phyloP scores from a whole-genome alignment of 768 basidiomycete genomes.

The Lactifluus volemus region DNA sequence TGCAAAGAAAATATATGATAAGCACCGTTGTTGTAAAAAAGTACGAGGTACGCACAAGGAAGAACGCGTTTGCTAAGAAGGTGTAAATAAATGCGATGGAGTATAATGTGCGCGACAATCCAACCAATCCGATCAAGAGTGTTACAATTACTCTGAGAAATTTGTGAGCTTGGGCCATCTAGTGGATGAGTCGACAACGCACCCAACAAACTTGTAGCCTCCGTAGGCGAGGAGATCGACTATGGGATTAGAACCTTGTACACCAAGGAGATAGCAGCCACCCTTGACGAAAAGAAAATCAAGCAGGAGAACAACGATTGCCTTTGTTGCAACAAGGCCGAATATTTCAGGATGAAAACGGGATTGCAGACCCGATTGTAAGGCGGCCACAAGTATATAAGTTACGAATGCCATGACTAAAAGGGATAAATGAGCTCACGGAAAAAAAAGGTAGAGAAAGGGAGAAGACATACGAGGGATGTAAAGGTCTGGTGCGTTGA shows the following conservation, averaged over 20 bases:
- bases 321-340: conserved; percentile 77
- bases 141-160: conserved; percentile 71
- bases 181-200: conserved; percentile 22
- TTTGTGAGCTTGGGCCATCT: background rate
- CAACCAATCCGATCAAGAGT: conserved; percentile 62
- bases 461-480: conserved; percentile 61
- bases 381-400: conserved; percentile 83
- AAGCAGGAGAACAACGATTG: conserved; percentile 73
- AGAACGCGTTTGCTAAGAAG: conserved; percentile 87
- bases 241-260: conserved; percentile 61
- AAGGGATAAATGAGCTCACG: background rate
- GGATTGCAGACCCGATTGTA: conserved; percentile 73
- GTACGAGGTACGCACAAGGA: conserved; percentile 57
- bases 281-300: conserved; percentile 87
- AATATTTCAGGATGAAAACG: conserved; percentile 86
- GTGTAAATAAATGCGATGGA: conserved; percentile 71
- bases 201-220: conserved; percentile 98
- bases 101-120: conserved; percentile 54
- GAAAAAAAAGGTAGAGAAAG: background rate
- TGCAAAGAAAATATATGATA: conserved; percentile 26
- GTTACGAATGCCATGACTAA: conserved; percentile 96
- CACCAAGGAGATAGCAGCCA: conserved; percentile 90
- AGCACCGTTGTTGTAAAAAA: background rate
- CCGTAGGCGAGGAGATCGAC: conserved; percentile 86
- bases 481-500: conserved; percentile 94